Evolutionary conservation across 495 filamentous ascomycete genomes (phyloP), one percentile per base, ranked within the genome.

Genomic region (Penicillium daleae): DNA sequence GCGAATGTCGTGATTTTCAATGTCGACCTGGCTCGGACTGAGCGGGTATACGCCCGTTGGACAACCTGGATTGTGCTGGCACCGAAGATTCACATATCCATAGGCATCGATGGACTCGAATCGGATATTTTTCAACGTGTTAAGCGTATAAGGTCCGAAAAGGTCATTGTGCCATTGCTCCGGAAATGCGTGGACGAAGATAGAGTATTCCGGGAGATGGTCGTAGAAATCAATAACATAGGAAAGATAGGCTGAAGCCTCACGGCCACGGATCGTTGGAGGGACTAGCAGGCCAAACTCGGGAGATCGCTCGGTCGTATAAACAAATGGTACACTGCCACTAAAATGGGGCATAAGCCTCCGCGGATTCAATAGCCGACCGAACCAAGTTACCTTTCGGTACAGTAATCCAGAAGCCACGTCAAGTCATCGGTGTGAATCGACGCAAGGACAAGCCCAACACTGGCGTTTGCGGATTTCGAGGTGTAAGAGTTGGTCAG

Each of bases 111-210:
- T 69, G 8, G 78, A 61, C 52, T 77, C 67, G 35, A 70, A 62
- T 7, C 76, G 78, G 1, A 80, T 66, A 29, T 70, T 70, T 15
- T 59, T 60, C 31, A 80, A 61, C 0, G 67, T 65, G 24, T 65
- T 44, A 39, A 56, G 64, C 22, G 78, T 80, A 15, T 55, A 62
- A 1, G 73, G 61, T 0, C 76, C 76, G 57, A 78, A 75, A 7
- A 80, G 66, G 56, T 80, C 78, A 37, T 80, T 80, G 65, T 80
- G 78, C 74, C 78, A 78, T 53, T 80, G 78, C 12, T 79, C 71
- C 17, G 60, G 62, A 61, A 71, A 71, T 49, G 76, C 72, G 62
- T 80, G 78, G 44, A 80, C 68, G 60, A 80, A 80, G 22, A 80
- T 66, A 0, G 73, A 71, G 66, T 78, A 77, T 12, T 59, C 62